A percentile compares a stretch with the other conserved stretches of the same genome.
Conservation (phyloP, 495 filamentous ascomycete species). For the Penicillium chermesinum region DNA sequence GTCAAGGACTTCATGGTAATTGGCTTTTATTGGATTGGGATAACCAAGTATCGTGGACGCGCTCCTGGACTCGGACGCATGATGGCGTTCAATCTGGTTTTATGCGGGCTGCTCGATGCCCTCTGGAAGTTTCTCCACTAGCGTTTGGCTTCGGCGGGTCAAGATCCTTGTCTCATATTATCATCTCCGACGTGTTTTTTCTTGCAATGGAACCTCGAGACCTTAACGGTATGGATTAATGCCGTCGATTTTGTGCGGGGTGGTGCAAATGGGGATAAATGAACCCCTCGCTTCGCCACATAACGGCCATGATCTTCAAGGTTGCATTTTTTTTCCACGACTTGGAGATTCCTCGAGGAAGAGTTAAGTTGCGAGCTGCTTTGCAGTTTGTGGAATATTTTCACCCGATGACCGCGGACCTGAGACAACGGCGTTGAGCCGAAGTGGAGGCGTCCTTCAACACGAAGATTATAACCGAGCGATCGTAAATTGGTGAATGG, state of each 20-base stretch:
- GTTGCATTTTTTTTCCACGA: constrained; percentile 25
- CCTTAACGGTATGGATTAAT: constrained; percentile 13
- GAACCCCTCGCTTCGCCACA: not conserved
- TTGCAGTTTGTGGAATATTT: constrained; percentile 16
- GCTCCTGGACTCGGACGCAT: too few species aligned
- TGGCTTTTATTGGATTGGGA: not conserved
- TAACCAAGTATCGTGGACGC: too few species aligned
- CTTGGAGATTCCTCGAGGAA: not conserved
- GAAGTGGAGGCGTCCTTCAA: constrained; percentile 3
- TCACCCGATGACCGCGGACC: constrained; percentile 7
- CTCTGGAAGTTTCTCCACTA: constrained; percentile 1
- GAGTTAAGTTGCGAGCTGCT: not conserved
- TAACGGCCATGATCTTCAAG: not conserved
- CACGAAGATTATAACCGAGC: not conserved
- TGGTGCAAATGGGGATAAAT: not conserved
- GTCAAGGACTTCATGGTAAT: constrained; percentile 34
- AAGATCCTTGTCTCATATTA: constrained; percentile 20
- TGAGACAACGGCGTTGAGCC: constrained; percentile 15
- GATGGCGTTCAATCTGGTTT: too few species aligned
- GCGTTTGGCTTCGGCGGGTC: constrained; percentile 16
- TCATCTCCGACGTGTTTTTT: not conserved
- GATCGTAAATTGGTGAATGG: not conserved
- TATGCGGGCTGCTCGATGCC: too few species aligned
- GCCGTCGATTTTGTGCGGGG: not conserved
- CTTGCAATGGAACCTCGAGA: not conserved